phyloP scores from a whole-genome alignment of 352 stramenopile species.

The Peronospora belbahrii region DNA sequence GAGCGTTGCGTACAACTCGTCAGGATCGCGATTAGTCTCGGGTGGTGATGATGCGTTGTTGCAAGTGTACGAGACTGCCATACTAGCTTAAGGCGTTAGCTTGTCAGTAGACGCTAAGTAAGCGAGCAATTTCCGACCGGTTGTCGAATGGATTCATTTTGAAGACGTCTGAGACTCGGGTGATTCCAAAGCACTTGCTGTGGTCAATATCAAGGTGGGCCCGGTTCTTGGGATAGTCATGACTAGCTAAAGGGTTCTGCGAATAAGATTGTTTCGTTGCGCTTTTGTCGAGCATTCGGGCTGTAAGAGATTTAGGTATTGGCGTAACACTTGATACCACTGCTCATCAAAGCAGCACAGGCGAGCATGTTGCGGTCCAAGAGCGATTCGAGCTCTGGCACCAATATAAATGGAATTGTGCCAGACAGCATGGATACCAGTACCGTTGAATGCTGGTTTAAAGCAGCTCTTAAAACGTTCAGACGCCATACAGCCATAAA shows the following conservation, averaged over 20 bases:
- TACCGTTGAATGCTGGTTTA: too few species aligned
- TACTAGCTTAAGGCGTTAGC: conserved; percentile 29
- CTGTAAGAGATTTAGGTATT: too few species aligned
- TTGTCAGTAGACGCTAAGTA: conserved; percentile 7
- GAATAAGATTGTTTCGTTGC: conserved; percentile 38
- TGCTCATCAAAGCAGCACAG: too few species aligned
- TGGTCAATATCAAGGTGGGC: conserved; percentile 7
- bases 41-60: conserved; percentile 84
- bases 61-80: conserved; percentile 83
- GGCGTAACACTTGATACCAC: too few species aligned
- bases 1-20: conserved; percentile 87
- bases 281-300: too few species aligned
- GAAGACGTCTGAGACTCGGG: conserved; percentile 1
- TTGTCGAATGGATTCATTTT: conserved; percentile 9
- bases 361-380: too few species aligned
- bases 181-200: conserved; percentile 1
- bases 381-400: too few species aligned
- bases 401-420: too few species aligned
- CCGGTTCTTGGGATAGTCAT: conserved; percentile 40
- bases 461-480: too few species aligned
- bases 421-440: too few species aligned
- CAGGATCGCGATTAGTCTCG: conserved; percentile 78
- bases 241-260: conserved; percentile 42
- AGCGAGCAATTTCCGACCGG: background rate
- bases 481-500: too few species aligned